phyloP scores from a whole-genome alignment of 495 filamentous ascomycete species.

The Chaetomium cochliodes region DNA sequence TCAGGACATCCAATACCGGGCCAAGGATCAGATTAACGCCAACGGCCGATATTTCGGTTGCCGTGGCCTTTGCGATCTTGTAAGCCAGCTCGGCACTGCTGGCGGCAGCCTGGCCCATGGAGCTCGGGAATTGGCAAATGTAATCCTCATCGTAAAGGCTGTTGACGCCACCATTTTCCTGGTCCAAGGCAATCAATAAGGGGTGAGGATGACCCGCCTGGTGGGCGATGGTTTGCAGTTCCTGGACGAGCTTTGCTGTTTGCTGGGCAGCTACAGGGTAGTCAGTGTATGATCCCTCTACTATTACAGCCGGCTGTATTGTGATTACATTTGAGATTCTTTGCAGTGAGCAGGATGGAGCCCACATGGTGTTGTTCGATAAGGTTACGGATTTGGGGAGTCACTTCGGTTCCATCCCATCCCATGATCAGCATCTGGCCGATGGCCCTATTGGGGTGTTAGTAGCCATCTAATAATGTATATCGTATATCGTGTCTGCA shows the following conservation, averaged over 20 bases:
- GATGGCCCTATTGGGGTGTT: slow-evolving; percentile 53
- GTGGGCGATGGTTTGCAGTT: slow-evolving; percentile 83
- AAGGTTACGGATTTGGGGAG: slow-evolving; percentile 76
- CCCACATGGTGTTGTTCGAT: slow-evolving; percentile 83
- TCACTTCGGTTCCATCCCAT: slow-evolving; percentile 87
- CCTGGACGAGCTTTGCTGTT: slow-evolving; percentile 74
- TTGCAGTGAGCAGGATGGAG: slow-evolving; percentile 74
- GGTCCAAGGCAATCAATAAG: slow-evolving; percentile 79
- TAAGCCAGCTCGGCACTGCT: slow-evolving; percentile 75
- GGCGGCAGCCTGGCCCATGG: slow-evolving; percentile 87
- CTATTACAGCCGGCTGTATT: background rate
- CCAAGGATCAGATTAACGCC: slow-evolving; percentile 90
- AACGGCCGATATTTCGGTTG: slow-evolving; percentile 78
- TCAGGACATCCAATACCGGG: slow-evolving; percentile 85
- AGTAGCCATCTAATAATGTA: background rate
- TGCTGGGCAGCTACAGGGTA: slow-evolving; percentile 68
- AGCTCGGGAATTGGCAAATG: slow-evolving; percentile 85
- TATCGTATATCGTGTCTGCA: background rate
- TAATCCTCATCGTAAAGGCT: slow-evolving; percentile 88
- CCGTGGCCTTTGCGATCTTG: slow-evolving; percentile 81
- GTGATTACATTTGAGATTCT: slow-evolving; percentile 78
- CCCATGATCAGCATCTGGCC: slow-evolving; percentile 95
- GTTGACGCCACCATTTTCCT: slow-evolving; percentile 94
- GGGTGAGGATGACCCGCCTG: slow-evolving; percentile 83
- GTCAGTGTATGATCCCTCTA: slow-evolving; percentile 19